These are phyloP conservation scores for Candida boleticola DNA, from an alignment of 805 yeast genomes.

Conservation along the genomic window DNA sequence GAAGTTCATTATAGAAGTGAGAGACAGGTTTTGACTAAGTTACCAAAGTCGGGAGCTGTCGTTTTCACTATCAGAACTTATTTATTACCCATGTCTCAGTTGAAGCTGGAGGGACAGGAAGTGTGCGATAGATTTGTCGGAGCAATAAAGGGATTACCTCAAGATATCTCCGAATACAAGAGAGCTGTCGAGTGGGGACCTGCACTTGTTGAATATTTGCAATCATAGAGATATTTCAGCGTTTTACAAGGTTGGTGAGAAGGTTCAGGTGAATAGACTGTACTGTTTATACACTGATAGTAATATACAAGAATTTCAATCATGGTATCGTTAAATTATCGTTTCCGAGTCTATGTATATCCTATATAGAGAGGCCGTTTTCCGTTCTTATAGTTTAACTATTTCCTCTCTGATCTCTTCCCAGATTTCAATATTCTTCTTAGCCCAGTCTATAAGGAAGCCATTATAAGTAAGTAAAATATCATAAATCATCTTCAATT, in stretches of 20 bases:
- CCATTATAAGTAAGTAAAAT: conserved; percentile 54
- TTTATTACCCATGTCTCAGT: conserved; percentile 32
- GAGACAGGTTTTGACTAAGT: conserved; percentile 37
- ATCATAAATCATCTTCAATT: conserved; percentile 49
- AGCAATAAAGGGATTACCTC: conserved; percentile 65
- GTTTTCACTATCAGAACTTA: conserved; percentile 43
- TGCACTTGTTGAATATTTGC: conserved; percentile 44
- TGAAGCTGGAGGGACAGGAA: conserved; percentile 31
- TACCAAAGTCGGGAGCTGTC: conserved; percentile 37
- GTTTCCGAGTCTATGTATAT: too few relatives aligned
- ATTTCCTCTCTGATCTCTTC: conserved; percentile 53
- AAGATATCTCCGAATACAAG: conserved; percentile 59
- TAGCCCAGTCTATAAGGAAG: conserved; percentile 64
- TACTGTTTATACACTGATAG: too few relatives aligned
- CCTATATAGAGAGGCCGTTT: too few relatives aligned
- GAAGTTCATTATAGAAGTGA: conserved; percentile 44
- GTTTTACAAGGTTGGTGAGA: too few relatives aligned
- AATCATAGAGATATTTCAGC: conserved; percentile 4
- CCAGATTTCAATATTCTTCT: conserved; percentile 65
- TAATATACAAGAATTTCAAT: too few relatives aligned
- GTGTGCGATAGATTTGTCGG: conserved; percentile 52
- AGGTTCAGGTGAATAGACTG: too few relatives aligned
- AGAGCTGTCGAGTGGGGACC: conserved; percentile 67
- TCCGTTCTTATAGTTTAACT: conserved; percentile 18
- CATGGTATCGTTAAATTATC: not conserved